Conservation (phyloP, 768 basidiomycete genomes). For the Serendipita sp. region DNA sequence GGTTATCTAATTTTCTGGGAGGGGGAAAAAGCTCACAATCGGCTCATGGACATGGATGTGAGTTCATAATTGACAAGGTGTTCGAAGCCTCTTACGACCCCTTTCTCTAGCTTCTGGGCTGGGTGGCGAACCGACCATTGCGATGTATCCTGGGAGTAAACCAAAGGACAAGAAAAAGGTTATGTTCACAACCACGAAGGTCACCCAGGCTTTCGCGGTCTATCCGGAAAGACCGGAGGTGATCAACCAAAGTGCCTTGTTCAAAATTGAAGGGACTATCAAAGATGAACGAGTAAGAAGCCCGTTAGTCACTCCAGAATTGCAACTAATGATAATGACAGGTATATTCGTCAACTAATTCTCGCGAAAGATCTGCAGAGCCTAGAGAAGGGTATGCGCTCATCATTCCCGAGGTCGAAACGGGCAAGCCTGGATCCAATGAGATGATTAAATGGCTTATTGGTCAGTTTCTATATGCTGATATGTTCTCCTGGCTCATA, state of each 20-base stretch:
- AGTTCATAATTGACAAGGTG: not conserved
- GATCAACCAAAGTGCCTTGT: constrained; percentile 73
- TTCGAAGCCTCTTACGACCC: not conserved
- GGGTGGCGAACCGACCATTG: constrained; percentile 27
- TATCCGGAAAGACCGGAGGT: constrained; percentile 92
- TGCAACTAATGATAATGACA: not conserved
- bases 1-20: constrained; percentile 53
- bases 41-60: constrained; percentile 8
- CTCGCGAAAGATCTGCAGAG: constrained; percentile 13
- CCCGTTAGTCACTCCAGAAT: not conserved
- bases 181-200: constrained; percentile 47
- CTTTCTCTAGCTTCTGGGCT: not conserved
- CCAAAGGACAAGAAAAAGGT: constrained; percentile 61
- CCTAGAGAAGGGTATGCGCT: constrained; percentile 71
- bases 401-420: constrained; percentile 73
- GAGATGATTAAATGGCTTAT: constrained; percentile 89
- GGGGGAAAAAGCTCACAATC: constrained; percentile 26
- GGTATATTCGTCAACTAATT: not conserved
- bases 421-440: constrained; percentile 40
- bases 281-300: constrained; percentile 50
- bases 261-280: constrained; percentile 80
- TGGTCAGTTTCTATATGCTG: constrained; percentile 32
- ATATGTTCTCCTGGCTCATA: not conserved
- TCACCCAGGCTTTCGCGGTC: constrained; percentile 83
- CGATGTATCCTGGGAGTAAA: constrained; percentile 48